Evolutionary conservation across 805 yeast genomes (phyloP), one percentile per base, ranked within the genome.

Genomic region (Barnettozyma populi): DNA sequence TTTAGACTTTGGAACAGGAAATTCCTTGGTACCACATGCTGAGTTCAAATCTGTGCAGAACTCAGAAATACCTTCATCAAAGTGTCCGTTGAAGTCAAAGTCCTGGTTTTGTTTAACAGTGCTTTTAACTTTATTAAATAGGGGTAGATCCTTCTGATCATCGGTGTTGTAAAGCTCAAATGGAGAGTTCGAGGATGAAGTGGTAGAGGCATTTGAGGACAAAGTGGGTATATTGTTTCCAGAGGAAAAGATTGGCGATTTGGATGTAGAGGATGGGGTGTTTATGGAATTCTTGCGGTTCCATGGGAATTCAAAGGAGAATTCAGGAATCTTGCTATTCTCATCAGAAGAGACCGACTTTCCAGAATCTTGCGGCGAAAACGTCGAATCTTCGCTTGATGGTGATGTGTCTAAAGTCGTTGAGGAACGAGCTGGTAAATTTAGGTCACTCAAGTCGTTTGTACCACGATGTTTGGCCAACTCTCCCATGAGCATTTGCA

Each of bases 1-100:
- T 48, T 48, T 50, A 11, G 57, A 46, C 57, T 68, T 64, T 3
- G 96, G 95, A 4, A 82, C 62, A 4, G 94, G 96, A 53, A 77
- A 67, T 14, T 74, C 74, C 57, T 73, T 81, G 7, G 83, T 82
- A 16, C 97, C 97, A 66, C 97, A 90, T 1, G 90, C 97, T 63
- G 80, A 75, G 52, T 79, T 77, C 60, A 92, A 73, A 56, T 82
- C 79, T 23, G 77, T 76, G 61, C 98, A 92, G 62, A 92, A 92
- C 25, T 78, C 79, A 50, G 78, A 76, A 46, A 83, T 81, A 54
- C 83, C 81, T 60, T 86, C 92, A 59, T 82, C 85, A 61, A 80
- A 85, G 47, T 73, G 66, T 14, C 69, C 67, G 37, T 64, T 62
- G 50, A 69, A 70, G 48, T 68, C 59, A 49, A 67, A 68, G 23